Evolutionary conservation across 345 rosid species (phyloP).

Genomic region (Boechera retrofracta): DNA sequence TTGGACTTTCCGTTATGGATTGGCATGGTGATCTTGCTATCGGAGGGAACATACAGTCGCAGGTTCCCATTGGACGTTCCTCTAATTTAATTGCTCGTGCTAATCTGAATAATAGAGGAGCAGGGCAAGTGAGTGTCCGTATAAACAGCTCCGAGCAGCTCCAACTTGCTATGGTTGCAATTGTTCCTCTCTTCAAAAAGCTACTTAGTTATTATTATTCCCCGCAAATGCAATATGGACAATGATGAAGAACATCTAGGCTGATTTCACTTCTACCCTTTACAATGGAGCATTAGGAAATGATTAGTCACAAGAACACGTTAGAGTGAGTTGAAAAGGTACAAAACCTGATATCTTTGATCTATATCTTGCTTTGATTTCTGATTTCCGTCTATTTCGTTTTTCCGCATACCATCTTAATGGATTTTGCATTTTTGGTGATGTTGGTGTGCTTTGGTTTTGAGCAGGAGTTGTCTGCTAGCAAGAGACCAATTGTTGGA

Average conservation of each 20-base stretch:
- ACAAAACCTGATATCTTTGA: not conserved
- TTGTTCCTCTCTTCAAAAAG: constrained; percentile 81
- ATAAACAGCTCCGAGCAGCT: constrained; percentile 92
- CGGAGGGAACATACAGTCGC: constrained; percentile 90
- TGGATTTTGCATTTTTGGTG: not conserved
- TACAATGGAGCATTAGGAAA: constrained; percentile 42
- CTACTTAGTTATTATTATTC: constrained; percentile 54
- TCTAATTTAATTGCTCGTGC: constrained; percentile 81
- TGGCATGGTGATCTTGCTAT: constrained; percentile 98
- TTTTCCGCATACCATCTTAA: not conserved
- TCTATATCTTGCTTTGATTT: not conserved
- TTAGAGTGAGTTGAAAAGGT: constrained; percentile 41
- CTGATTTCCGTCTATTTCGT: not conserved
- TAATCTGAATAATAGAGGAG: constrained; percentile 85
- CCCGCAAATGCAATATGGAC: constrained; percentile 70
- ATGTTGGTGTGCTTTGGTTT: constrained; percentile 27
- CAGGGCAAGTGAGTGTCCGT: constrained; percentile 83
- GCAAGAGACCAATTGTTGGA: constrained; percentile 27
- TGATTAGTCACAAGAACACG: constrained; percentile 32
- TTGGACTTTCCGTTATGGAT: constrained; percentile 92
- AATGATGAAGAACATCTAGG: constrained; percentile 55
- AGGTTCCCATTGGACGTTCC: constrained; percentile 79
- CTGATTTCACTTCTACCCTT: constrained; percentile 42
- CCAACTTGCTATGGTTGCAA: constrained; percentile 72
- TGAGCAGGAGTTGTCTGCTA: constrained; percentile 34